These are phyloP conservation scores for Dictyostelium intermedium DNA, from an alignment of 78 protist species.

Conservation along the genomic window DNA sequence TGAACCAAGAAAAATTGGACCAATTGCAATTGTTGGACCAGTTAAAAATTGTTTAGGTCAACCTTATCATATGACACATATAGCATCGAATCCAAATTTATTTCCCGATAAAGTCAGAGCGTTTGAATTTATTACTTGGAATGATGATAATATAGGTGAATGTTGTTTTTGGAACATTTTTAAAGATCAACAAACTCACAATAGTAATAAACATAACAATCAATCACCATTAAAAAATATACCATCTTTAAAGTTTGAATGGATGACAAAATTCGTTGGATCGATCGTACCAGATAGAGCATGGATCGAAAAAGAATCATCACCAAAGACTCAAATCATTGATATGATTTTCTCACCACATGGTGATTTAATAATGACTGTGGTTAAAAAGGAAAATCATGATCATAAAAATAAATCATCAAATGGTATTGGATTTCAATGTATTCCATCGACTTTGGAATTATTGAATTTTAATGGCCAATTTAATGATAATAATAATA, in stretches of 20 bases:
- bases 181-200: neutral
- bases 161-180: conserved; percentile 55
- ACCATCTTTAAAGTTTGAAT: conserved; percentile 52
- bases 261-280: conserved; percentile 38
- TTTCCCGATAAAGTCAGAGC: neutral
- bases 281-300: conserved; percentile 58
- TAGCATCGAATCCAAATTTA: conserved; percentile 33
- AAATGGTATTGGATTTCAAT: conserved; percentile 64
- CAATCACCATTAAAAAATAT: conserved; percentile 10
- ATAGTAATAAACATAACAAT: neutral
- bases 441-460: conserved; percentile 23
- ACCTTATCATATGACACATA: conserved; percentile 47
- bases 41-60: conserved; percentile 34
- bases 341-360: conserved; percentile 55
- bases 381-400: conserved; percentile 41
- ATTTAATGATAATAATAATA: neutral
- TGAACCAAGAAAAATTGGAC: conserved; percentile 72
- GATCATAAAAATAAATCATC: neutral
- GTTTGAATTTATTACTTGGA: conserved; percentile 71
- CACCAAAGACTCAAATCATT: conserved; percentile 50
- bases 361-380: conserved; percentile 52
- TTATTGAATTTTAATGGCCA: neutral
- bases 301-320: conserved; percentile 43
- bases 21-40: conserved; percentile 68
- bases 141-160: conserved; percentile 73